Evolutionary conservation across 345 rosid species (phyloP).

Genomic region (Angophora floribunda): DNA sequence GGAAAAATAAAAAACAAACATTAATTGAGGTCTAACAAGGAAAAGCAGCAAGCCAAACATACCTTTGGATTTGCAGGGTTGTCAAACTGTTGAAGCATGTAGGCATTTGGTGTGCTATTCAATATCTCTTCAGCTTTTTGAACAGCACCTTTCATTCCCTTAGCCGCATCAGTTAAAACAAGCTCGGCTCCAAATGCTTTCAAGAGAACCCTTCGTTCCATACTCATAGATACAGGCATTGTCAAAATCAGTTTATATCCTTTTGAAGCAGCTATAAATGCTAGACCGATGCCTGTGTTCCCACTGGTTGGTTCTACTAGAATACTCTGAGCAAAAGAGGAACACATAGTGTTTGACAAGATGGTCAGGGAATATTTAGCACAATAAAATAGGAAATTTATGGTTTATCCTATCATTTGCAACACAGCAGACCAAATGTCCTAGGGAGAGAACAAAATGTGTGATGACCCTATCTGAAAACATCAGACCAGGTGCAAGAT

Average conservation of each 20-base stretch:
- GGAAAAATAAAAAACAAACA: background rate
- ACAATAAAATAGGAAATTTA: background rate
- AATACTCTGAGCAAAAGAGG: conserved; percentile 32
- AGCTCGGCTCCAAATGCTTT: conserved; percentile 92
- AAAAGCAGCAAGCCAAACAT: background rate
- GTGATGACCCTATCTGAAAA: background rate
- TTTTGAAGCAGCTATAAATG: conserved; percentile 74
- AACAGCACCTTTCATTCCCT: conserved; percentile 72
- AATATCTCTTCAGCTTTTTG: conserved; percentile 72
- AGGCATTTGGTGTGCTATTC: conserved; percentile 46
- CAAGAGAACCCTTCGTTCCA: conserved; percentile 81
- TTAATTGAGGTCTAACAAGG: background rate
- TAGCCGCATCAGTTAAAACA: conserved; percentile 68
- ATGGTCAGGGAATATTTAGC: background rate
- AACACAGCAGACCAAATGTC: background rate
- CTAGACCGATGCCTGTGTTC: conserved; percentile 90
- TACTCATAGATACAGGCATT: conserved; percentile 80
- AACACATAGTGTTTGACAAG: background rate
- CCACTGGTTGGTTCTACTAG: conserved; percentile 92
- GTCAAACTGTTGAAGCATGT: conserved; percentile 83
- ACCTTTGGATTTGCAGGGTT: conserved; percentile 92
- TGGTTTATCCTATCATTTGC: background rate
- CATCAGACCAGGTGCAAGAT: background rate
- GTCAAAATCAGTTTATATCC: conserved; percentile 66
- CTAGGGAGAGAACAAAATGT: background rate